These are phyloP conservation scores for Verticillium dahliae DNA, from an alignment of 2,329 filamentous ascomycete genomes.

Conservation along the genomic window DNA sequence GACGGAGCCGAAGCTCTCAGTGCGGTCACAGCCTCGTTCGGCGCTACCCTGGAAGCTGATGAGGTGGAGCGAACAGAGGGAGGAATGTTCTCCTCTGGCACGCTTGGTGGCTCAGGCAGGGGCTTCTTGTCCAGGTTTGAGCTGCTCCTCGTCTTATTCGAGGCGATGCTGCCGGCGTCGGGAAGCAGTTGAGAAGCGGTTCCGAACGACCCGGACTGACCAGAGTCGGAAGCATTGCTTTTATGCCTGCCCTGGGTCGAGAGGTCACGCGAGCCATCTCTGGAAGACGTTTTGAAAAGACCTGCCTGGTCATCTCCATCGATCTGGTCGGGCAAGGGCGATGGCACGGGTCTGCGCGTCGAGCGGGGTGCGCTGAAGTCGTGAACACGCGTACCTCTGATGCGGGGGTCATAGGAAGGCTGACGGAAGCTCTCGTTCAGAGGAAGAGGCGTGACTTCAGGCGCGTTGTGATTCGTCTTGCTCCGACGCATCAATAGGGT, in stretches of 20 bases:
- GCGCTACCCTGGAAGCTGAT: conserved; percentile 22
- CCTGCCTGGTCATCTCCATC: background rate
- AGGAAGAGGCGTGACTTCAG: conserved; percentile 35
- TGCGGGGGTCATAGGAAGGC: conserved; percentile 54
- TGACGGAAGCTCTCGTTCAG: conserved; percentile 31
- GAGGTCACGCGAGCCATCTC: conserved; percentile 6
- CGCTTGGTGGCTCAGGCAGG: conserved; percentile 22
- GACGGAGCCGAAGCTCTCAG: conserved; percentile 23
- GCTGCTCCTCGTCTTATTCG: conserved; percentile 13
- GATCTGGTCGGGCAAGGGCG: background rate
- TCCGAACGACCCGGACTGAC: conserved; percentile 15
- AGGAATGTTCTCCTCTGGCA: conserved; percentile 25
- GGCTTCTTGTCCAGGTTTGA: conserved; percentile 9
- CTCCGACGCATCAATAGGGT: conserved; percentile 47
- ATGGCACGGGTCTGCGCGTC: conserved; percentile 11
- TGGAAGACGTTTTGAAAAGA: conserved; percentile 12
- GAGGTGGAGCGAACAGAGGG: conserved; percentile 19
- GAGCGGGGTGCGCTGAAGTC: conserved; percentile 58
- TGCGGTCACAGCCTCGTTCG: conserved; percentile 16
- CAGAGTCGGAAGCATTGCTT: conserved; percentile 24
- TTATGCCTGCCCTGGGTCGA: conserved; percentile 5
- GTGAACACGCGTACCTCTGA: conserved; percentile 57
- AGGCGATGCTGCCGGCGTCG: conserved; percentile 19
- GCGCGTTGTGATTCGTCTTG: conserved; percentile 42
- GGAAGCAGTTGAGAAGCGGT: conserved; percentile 17